A percentile compares a stretch with the other conserved stretches of the same genome.
phyloP scores from a whole-genome alignment of 2,329 filamentous ascomycete genomes.

The Proliferodiscus dingleyae region DNA sequence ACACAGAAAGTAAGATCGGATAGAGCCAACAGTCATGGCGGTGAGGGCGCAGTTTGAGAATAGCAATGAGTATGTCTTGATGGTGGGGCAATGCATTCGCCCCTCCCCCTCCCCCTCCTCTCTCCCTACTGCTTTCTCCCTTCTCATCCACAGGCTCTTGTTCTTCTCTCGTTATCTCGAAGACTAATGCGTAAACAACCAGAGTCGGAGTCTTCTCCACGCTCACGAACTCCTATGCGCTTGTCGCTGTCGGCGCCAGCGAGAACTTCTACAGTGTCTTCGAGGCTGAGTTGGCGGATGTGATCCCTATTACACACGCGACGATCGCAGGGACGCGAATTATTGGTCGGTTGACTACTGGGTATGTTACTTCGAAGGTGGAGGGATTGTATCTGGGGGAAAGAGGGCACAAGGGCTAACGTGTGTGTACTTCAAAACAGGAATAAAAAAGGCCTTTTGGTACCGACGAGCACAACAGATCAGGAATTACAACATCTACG shows the following conservation, averaged over 20 bases:
- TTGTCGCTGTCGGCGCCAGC: constrained; percentile 89
- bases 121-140: constrained; percentile 12
- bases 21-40: constrained; percentile 46
- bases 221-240: constrained; percentile 93
- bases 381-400: constrained; percentile 1
- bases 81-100: too few species aligned
- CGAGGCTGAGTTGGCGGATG: constrained; percentile 94
- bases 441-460: constrained; percentile 94
- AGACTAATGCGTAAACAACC: too few species aligned
- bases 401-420: constrained; percentile 10
- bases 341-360: constrained; percentile 89
- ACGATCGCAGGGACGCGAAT: constrained; percentile 97
- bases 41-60: constrained; percentile 78
- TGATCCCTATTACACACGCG: constrained; percentile 93
- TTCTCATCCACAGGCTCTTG: background rate
- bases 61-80: constrained; percentile 77
- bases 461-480: constrained; percentile 93
- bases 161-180: too few species aligned
- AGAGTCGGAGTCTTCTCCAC: constrained; percentile 96
- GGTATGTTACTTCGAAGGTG: constrained; percentile 51
- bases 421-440: constrained; percentile 40
- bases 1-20: background rate
- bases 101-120: constrained; percentile 9
- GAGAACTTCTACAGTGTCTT: constrained; percentile 99
- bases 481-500: constrained; percentile 97